Base-by-base conservation (phyloP, 176 grass and related monocot genomes). In the Aegilops umbellulata region DNA sequence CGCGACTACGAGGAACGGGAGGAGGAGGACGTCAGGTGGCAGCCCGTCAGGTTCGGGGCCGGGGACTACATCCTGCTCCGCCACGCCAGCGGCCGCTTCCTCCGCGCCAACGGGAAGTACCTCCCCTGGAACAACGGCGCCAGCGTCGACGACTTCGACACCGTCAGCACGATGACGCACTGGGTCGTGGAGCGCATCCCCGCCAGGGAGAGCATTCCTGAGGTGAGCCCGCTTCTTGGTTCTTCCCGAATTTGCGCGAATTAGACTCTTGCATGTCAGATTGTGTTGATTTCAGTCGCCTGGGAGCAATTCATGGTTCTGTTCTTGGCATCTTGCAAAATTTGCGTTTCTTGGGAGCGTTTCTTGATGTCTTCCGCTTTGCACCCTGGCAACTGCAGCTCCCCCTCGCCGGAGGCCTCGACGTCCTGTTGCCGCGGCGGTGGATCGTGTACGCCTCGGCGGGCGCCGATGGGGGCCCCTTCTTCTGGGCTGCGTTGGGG, bases 101-200 rank as follows among this genome's bases (percentile, higher is more conserved):
- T 86, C 66, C 77, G 85, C 27, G 77, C 66, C 27, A 63, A 73
- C 38, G 77, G 36, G 5, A 68, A 61, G 22, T 58, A 32, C 68
- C 68, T 57, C 24, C 16, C 46, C 46, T 49, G 46, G 46, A 49
- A 4, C 7, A 80, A 3, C 15, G 23, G 4, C 46, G 75, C 69
- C 84, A 31, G 44, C 47, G 46, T 70, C 17, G 66, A 80, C 8
- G 49, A 19, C 64, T 3, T 35, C 74, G 4, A 20, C 34, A 27
- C 10, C 34, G 2, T 27, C 23, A 68, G 53, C 19, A 26, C 3
- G 26, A 80, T 42, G 85, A 35, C 47, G 53, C 76, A 31, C 19
- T 86, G 84, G 75, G 30, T 10, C n/a, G 64, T 79, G n/a, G 63
- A 79, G 64, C 22, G 15, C 65, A 32, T 67, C 29, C 65, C 65